Evolutionary conservation across 208 protist genomes (phyloP), one percentile per base, ranked within the genome.

Genomic region (Zelonia costaricensis): DNA sequence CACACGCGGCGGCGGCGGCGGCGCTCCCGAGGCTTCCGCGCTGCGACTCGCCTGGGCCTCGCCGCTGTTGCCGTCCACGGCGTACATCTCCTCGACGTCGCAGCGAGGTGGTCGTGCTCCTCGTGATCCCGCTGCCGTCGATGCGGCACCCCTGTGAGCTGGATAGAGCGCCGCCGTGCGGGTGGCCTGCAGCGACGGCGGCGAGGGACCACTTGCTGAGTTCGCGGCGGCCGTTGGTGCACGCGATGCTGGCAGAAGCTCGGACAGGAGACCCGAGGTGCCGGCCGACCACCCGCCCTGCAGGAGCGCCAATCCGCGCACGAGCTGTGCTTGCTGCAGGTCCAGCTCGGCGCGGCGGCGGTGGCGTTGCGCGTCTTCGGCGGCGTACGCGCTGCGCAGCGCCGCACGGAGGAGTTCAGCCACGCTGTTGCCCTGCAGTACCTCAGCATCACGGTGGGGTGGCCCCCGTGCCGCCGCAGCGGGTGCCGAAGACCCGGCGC

Each of bases 301-400:
- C n/a, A 70, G 36, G n/a, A 39, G 49, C 20, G 28, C 39, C 0
- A 62, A 16, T n/a, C 36, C 35, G 15, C 35, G 36, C 20, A 70
- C 31, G 27, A 70, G 54, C 46, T 62, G 54, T 5, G 12, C 35
- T 1, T 27, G 63, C 9, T 62, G 63, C 10, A 27, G 39, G 38
- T 70, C 57, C 16, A 48, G 28, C 20, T 47, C 55, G 13, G 59
- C 57, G 16, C 48, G 48, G 7, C 49, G 46, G 31, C 40, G 45
- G 23, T 47, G 48, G 25, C 65, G 58, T 44, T 59, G 40, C 22
- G 48, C 49, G 20, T 72, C 65, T 20, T 64, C 65, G 57, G 57
- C 63, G 16, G 22, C 45, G 57, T 64, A 72, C 22, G 65, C 65
- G 35, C 39, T 55, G 15, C 38, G 57, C 49, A 72, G 51, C 12